Base-by-base conservation (phyloP, 2,329 filamentous ascomycete genomes). In the Penicillium sp. region DNA sequence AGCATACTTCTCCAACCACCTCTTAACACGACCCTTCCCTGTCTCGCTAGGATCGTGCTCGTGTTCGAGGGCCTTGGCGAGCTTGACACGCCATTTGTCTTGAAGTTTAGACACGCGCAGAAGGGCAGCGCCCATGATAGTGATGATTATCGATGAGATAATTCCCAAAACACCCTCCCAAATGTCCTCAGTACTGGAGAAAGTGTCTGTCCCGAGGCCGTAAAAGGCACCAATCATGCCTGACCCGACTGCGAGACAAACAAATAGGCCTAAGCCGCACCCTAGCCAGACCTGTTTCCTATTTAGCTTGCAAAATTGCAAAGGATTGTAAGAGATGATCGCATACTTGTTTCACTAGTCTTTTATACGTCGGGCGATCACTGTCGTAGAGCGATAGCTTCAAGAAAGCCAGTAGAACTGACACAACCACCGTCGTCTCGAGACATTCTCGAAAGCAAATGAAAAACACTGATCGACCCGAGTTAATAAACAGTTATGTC, bases 371-470 rank as follows among this genome's bases (percentile, higher is more conserved):
- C 2, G 61, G 65, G 6, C 69, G 69, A 71, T 89, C 83, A 53
- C 77, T 72, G 45, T 81, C 75, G 1, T 81, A 81, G 24, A 94
- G 78, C 2, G 85, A 85, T 67, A 93, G 86, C 69, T 91, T 93
- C 53, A 94, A 72, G 66, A 93, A 94, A 13, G 88, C 83, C 43
- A 95, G 77, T 22, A 95, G 75, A n/a, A 95, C 84, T 0, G 88
- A 91, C 54, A 94, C 82, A 60, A 95, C 86, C 62, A 95, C 88
- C 60, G 80, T 84, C 0, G 85, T 87, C 74, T 95, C 89, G 37
- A 95, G 74, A 37, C 83, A 82, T 72, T 95, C 89, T 66, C 88
- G 83, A 66, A 95, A 94, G 12, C 46, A 48, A 42, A 63, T 58
- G 34, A 62, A 63, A 41, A 63, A 63, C 22, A 63, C 61, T 61